A percentile compares a stretch with the other conserved stretches of the same genome.
phyloP scores from a whole-genome alignment of 768 basidiomycete species.

The Lentinula lateritia region DNA sequence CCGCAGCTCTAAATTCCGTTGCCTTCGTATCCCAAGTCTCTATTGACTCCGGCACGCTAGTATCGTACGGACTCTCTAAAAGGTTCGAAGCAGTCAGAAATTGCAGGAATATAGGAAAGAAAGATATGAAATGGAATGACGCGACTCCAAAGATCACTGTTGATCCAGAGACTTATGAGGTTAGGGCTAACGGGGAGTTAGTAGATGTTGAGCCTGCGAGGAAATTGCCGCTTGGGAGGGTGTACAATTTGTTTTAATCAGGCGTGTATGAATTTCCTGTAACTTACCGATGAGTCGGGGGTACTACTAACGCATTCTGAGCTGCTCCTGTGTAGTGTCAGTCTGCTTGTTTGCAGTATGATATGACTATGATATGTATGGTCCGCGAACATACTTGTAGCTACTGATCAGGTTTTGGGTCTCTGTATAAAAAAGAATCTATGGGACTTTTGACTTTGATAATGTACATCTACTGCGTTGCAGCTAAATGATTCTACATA shows the following conservation, averaged over 20 bases:
- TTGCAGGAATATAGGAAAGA: slow-evolving; percentile 75
- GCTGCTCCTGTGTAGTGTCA: no score
- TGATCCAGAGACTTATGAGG: slow-evolving; percentile 90
- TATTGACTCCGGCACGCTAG: slow-evolving; percentile 51
- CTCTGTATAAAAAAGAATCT: no score
- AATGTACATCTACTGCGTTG: no score
- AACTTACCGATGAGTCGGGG: no score
- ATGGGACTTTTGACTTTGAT: no score
- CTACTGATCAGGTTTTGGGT: no score
- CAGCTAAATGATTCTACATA: no score
- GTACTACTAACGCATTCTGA: no score
- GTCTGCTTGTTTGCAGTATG: no score
- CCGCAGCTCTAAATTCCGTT: slow-evolving; percentile 81
- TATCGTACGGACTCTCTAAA: slow-evolving; percentile 67
- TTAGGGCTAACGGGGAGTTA: slow-evolving; percentile 72
- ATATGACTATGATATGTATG: no score
- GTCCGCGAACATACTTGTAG: no score
- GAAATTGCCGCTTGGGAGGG: slow-evolving; percentile 59
- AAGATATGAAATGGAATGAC: slow-evolving; percentile 92
- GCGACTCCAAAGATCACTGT: slow-evolving; percentile 78
- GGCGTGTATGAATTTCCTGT: background rate
- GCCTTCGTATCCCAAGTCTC: slow-evolving; percentile 81
- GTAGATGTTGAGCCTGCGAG: slow-evolving; percentile 74
- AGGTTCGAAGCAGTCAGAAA: slow-evolving; percentile 66
- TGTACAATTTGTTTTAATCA: slow-evolving; percentile 76